Conservation (phyloP, 2,329 filamentous ascomycete species). For the Hypoxylon sp. region DNA sequence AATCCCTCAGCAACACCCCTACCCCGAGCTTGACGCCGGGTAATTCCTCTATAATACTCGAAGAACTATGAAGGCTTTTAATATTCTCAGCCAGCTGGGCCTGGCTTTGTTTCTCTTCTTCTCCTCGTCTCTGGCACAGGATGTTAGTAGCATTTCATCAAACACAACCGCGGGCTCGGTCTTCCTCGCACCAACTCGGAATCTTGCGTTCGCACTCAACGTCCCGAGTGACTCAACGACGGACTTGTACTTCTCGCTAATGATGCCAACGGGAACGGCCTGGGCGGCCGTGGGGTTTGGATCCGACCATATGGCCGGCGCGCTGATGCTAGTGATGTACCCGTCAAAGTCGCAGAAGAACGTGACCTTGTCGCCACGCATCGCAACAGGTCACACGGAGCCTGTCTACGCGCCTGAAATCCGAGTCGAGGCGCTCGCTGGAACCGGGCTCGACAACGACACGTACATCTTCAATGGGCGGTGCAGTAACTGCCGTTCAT, state of each 20-base stretch:
- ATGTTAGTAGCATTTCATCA: conserved; percentile 25
- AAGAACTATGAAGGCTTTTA: conserved; percentile 30
- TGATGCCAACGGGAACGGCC: conserved; percentile 61
- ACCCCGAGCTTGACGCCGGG: conserved; percentile 16
- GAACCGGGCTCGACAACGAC: conserved; percentile 64
- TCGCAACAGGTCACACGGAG: conserved; percentile 66
- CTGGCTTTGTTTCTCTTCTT: conserved; percentile 40
- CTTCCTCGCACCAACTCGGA: conserved; percentile 50
- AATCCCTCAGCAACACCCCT: not conserved
- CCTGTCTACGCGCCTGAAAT: conserved; percentile 64
- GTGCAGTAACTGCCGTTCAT: conserved; percentile 69
- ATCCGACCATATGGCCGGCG: conserved; percentile 64
- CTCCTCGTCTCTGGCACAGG: conserved; percentile 39
- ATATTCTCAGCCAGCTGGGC: conserved; percentile 41
- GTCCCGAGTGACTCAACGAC: conserved; percentile 75
- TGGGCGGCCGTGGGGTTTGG: conserved; percentile 72
- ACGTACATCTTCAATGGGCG: conserved; percentile 65
- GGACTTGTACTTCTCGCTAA: conserved; percentile 70
- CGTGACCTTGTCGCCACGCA: conserved; percentile 70
- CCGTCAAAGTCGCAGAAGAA: conserved; percentile 62
- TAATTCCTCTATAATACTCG: conserved; percentile 1
- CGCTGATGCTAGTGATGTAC: conserved; percentile 71
- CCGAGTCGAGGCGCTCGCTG: conserved; percentile 61
- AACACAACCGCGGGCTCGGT: conserved; percentile 46
- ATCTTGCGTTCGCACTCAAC: conserved; percentile 76